Percentiles rank a stretch among this genome's conserved stretches.
These are phyloP conservation scores for Aureobasidium lini DNA, from an alignment of 2,329 filamentous ascomycete species.

Conservation along the genomic window DNA sequence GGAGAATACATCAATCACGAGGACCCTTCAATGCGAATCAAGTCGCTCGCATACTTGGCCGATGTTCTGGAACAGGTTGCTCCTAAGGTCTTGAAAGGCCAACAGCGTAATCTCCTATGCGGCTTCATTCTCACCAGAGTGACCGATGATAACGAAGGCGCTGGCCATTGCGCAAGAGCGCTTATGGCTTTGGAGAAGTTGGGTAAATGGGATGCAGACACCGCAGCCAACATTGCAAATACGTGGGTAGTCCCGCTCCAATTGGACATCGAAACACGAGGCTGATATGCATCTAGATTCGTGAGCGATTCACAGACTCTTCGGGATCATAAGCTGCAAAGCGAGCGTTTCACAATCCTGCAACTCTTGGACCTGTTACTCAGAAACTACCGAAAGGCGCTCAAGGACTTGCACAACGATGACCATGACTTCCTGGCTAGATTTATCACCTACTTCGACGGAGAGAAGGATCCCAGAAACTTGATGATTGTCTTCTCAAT, in stretches of 20 bases:
- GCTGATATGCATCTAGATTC: constrained; percentile 34
- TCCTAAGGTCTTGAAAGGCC: constrained; percentile 49
- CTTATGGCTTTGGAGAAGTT: constrained; percentile 52
- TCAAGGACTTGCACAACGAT: constrained; percentile 48
- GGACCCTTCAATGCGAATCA: constrained; percentile 52
- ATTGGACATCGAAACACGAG: not conserved
- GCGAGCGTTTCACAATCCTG: constrained; percentile 53
- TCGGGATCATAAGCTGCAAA: constrained; percentile 55
- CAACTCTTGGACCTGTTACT: constrained; percentile 55
- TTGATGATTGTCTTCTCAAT: constrained; percentile 65
- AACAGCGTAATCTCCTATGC: constrained; percentile 53
- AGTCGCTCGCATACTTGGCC: constrained; percentile 46
- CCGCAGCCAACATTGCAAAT: constrained; percentile 46
- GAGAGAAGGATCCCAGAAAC: constrained; percentile 63
- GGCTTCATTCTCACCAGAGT: constrained; percentile 59
- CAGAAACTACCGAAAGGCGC: constrained; percentile 51
- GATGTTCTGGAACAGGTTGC: constrained; percentile 45
- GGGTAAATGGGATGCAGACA: constrained; percentile 52
- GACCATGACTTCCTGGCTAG: constrained; percentile 50
- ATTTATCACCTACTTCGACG: constrained; percentile 58
- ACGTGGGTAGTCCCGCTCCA: constrained; percentile 31
- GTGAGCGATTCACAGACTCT: constrained; percentile 49
- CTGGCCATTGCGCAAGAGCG: constrained; percentile 52
- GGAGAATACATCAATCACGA: constrained; percentile 62
- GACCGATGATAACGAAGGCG: constrained; percentile 45